A percentile compares a stretch with the other conserved stretches of the same genome.
Evolutionary conservation across 2,329 filamentous ascomycete species (phyloP).

Genomic region (Sporothrix schenckii): DNA sequence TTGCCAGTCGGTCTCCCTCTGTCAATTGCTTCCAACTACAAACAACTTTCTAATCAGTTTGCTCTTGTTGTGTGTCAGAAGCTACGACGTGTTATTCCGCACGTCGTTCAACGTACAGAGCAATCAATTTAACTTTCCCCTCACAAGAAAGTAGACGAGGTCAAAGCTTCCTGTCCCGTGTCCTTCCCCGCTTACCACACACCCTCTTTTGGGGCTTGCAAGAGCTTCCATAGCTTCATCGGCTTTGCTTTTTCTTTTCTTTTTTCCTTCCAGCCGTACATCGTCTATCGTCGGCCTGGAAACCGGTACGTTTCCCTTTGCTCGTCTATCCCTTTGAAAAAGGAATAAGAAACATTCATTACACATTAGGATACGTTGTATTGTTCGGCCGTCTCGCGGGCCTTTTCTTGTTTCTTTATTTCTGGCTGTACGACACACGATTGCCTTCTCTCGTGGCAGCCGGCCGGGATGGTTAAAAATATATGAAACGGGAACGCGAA

Average conservation of each 20-base stretch:
- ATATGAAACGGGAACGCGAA: constrained; percentile 18
- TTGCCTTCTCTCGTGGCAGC: not conserved
- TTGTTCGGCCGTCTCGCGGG: not conserved
- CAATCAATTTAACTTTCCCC: not conserved
- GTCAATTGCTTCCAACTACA: not conserved
- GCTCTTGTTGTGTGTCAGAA: no score
- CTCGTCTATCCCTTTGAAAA: not conserved
- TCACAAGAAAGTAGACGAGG: not conserved
- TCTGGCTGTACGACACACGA: no score
- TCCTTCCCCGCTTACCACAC: not conserved
- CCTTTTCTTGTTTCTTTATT: not conserved
- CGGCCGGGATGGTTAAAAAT: not conserved
- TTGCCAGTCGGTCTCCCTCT: not conserved
- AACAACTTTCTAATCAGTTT: no score
- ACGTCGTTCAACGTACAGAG: not conserved
- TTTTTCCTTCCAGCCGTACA: not conserved
- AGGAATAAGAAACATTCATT: not conserved
- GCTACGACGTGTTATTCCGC: not conserved
- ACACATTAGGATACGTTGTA: not conserved
- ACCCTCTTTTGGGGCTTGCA: not conserved
- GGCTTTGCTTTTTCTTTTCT: not conserved
- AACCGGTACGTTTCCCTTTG: constrained; percentile 23
- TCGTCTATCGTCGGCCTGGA: constrained; percentile 22
- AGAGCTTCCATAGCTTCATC: not conserved
- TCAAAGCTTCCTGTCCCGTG: constrained; percentile 16